phyloP scores from a whole-genome alignment of 2,329 filamentous ascomycete genomes.

The Cercospora canescens region DNA sequence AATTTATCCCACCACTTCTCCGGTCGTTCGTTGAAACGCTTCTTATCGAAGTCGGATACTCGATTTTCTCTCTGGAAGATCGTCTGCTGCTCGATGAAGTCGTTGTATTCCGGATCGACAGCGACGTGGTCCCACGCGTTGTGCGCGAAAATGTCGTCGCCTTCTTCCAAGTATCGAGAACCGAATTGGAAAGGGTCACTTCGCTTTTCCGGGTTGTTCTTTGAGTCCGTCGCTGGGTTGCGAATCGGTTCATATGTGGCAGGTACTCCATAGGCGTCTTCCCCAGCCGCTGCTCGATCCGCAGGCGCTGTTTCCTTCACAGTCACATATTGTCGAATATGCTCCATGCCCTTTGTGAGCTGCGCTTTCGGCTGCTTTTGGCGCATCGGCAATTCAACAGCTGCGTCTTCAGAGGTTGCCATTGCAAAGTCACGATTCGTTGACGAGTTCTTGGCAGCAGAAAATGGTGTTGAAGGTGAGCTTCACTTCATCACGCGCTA shows the following conservation, averaged over 20 bases:
- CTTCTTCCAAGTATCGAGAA: conserved; percentile 77
- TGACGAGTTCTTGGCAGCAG: conserved; percentile 21
- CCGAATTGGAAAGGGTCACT: conserved; percentile 95
- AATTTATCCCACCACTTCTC: conserved; percentile 98
- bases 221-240: conserved; percentile 60
- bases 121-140: conserved; percentile 99
- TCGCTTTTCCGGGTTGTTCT: conserved; percentile 76
- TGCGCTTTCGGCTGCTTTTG: conserved; percentile 42
- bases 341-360: conserved; percentile 54
- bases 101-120: conserved; percentile 83
- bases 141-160: conserved; percentile 92
- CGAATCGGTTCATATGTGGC: conserved; percentile 47
- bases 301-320: conserved; percentile 37
- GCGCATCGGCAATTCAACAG: conserved; percentile 20
- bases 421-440: conserved; percentile 18
- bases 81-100: conserved; percentile 83
- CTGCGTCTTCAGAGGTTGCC: conserved; percentile 17
- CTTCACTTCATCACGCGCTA: not conserved
- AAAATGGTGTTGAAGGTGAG: conserved; percentile 12
- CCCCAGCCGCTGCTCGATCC: conserved; percentile 28
- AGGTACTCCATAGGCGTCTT: conserved; percentile 53
- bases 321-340: conserved; percentile 52
- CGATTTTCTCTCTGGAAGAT: conserved; percentile 80
- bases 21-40: conserved; percentile 83
- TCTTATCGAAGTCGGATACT: conserved; percentile 90